Evolutionary conservation across 176 grass and related monocot species (phyloP).

Genomic region (Oryza glaberrima): DNA sequence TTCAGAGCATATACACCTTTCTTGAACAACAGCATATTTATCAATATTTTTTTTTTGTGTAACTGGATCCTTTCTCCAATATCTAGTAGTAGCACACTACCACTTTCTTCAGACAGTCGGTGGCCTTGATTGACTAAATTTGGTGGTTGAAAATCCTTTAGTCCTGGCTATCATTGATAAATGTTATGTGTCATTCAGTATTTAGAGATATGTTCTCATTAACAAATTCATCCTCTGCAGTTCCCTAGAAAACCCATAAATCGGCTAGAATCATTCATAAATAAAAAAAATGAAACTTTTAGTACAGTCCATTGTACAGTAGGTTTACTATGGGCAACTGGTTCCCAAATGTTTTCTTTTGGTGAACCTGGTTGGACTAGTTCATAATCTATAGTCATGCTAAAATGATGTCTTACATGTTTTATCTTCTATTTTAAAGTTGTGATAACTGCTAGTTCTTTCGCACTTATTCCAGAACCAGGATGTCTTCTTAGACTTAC

Average conservation of each 20-base stretch:
- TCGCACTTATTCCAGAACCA: slow-evolving; percentile 50
- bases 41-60: background rate
- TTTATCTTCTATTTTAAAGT: slow-evolving; percentile 16
- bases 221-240: background rate
- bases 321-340: slow-evolving; percentile 5
- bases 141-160: slow-evolving; percentile 12
- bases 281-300: background rate
- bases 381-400: slow-evolving; percentile 1
- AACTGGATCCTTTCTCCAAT: background rate
- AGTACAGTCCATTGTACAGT: background rate
- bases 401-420: slow-evolving; percentile 7
- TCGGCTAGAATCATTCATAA: background rate
- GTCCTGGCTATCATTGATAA: slow-evolving; percentile 5
- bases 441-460: slow-evolving; percentile 45
- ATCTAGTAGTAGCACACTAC: background rate
- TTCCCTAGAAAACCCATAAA: slow-evolving; percentile 6
- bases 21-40: background rate
- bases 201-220: slow-evolving; percentile 17
- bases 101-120: background rate
- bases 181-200: background rate
- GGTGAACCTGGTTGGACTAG: slow-evolving; percentile 17
- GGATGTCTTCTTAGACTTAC: slow-evolving; percentile 58
- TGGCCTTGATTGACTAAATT: background rate
- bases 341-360: slow-evolving; percentile 9
- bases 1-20: background rate